phyloP scores from a whole-genome alignment of 164 flowering plant genomes.

The Tetrastigma voinierianum region DNA sequence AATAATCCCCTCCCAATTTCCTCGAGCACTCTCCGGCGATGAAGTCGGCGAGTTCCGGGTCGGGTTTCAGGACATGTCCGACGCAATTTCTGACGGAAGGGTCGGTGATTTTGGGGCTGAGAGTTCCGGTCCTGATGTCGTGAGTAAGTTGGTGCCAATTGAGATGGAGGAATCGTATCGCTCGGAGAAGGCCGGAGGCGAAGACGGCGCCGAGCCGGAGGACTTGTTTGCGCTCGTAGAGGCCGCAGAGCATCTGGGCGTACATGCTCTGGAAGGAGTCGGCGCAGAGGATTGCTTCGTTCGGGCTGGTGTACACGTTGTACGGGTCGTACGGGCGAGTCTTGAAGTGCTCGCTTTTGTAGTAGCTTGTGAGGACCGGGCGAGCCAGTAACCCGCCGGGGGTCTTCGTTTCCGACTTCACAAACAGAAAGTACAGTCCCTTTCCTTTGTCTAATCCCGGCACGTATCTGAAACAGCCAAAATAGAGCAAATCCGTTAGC shows the following conservation, averaged over 20 bases:
- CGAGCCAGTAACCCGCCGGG: slow-evolving; percentile 65
- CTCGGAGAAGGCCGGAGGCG: slow-evolving; percentile 64
- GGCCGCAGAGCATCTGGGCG: slow-evolving; percentile 64
- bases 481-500: not conserved
- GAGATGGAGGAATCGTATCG: slow-evolving; percentile 63
- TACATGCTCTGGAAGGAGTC: slow-evolving; percentile 71
- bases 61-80: slow-evolving; percentile 28
- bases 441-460: slow-evolving; percentile 64
- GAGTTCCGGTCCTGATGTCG: slow-evolving; percentile 46
- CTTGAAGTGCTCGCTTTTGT: slow-evolving; percentile 56
- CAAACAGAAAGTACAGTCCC: slow-evolving; percentile 53
- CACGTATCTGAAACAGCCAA: slow-evolving; percentile 41
- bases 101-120: slow-evolving; percentile 41
- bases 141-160: slow-evolving; percentile 41
- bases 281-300: slow-evolving; percentile 50
- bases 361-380: slow-evolving; percentile 53
- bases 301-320: slow-evolving; percentile 55
- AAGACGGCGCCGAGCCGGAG: slow-evolving; percentile 64
- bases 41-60: slow-evolving; percentile 46
- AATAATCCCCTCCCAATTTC: slow-evolving; percentile 56
- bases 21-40: slow-evolving; percentile 30
- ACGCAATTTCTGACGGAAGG: slow-evolving; percentile 26
- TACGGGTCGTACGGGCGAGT: slow-evolving; percentile 56
- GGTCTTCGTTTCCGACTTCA: slow-evolving; percentile 56
- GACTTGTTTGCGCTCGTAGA: slow-evolving; percentile 42